Evolutionary conservation across 2,329 filamentous ascomycete species (phyloP), one percentile per base, ranked within the genome.

Genomic region (Furcasterigmium sp.): DNA sequence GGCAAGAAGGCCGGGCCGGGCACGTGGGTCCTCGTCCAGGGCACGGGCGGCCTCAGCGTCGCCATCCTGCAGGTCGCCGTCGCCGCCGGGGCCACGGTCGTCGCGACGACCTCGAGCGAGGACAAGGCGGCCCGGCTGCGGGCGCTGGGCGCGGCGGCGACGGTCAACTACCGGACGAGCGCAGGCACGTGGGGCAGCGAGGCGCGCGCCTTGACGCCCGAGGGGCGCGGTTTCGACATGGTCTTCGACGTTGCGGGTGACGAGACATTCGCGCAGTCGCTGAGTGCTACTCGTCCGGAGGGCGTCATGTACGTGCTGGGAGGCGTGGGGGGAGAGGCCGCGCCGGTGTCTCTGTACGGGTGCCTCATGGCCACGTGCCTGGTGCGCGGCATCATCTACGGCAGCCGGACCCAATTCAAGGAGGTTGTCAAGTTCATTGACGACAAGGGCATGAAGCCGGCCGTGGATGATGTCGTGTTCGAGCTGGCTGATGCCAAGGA

Each of bases 221-320:
- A 64, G 1, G 67, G 67, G 2, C 54, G 52, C 2, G 84, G 84
- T 11, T 75, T 84, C 8, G 74, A 85, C 52, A 70, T 82, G 47
- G 65, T 87, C 30, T 54, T 85, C 30, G 84, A 87, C 52, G 75
- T 85, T n/a, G 83, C 79, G 10, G 83, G 83, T 0, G 68, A 77
- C 1, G 70, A 68, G 15, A 85, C 81, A 0, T 69, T 86, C 49
- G 53, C 63, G 3, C 70, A 83, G 55, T 73, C 69, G 3, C 61
- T 84, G 34, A 72, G 72, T 49, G 73, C 74, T 2, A 62, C 80
- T 1, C 51, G 56, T 0, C 41, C 53, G 0, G 57, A 64, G 13
- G 66, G 66, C 0, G n/a, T 64, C 5, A 46, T 71, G 15, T 45
- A 49, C 3, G 32, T 63, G 3, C 49, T 60, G 13, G 38, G 38